Evolutionary conservation across 495 filamentous ascomycete species (phyloP).

Genomic region (Penicillium riverlandense): DNA sequence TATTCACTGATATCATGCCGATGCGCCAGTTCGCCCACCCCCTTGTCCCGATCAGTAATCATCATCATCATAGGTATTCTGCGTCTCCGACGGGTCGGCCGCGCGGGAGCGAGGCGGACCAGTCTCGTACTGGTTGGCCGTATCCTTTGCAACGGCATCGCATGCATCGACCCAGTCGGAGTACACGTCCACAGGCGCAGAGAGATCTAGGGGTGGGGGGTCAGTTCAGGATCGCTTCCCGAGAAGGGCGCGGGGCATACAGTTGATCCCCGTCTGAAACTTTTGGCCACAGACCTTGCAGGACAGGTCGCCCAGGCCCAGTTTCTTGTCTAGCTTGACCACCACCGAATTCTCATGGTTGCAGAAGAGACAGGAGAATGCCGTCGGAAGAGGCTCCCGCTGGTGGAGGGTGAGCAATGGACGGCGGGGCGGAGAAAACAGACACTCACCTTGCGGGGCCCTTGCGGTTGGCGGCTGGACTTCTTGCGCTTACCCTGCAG

Average conservation of each 20-base stretch:
- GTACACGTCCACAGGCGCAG: constrained; percentile 88
- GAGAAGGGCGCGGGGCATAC: constrained; percentile 42
- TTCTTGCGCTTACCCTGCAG: constrained; percentile 91
- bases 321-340: constrained; percentile 87
- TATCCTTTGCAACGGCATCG: constrained; percentile 66
- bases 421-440: no score
- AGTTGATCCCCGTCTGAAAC: constrained; percentile 89
- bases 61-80: constrained; percentile 19
- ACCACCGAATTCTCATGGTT: constrained; percentile 90
- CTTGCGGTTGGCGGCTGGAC: constrained; percentile 74
- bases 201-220: constrained; percentile 54
- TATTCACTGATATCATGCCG: constrained; percentile 9
- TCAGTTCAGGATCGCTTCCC: constrained; percentile 1
- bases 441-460: constrained; percentile 65
- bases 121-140: constrained; percentile 46
- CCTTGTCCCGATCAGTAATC: constrained; percentile 21
- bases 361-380: constrained; percentile 96
- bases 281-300: constrained; percentile 92
- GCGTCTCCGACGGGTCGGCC: constrained; percentile 9
- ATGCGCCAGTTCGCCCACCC: constrained; percentile 14
- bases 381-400: constrained; percentile 80
- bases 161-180: constrained; percentile 98
- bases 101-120: constrained; percentile 20
- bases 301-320: constrained; percentile 69
- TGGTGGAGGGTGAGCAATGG: constrained; percentile 18